A percentile compares a stretch with the other conserved stretches of the same genome.
phyloP scores from a whole-genome alignment of 1,284 basidiomycete species.

The Cryptococcus wingfieldii region DNA sequence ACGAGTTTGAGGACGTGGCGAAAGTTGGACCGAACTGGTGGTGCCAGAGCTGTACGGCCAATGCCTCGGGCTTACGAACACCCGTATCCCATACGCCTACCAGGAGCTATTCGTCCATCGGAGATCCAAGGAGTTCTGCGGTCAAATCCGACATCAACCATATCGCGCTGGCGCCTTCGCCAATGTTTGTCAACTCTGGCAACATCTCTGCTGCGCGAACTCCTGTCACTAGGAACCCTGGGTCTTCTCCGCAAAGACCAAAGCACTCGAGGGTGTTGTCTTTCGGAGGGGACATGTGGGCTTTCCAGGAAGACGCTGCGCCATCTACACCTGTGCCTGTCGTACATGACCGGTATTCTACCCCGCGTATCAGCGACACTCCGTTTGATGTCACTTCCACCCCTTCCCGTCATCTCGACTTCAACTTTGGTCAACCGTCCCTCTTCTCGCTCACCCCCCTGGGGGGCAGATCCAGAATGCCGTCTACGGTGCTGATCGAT shows the following conservation, averaged over 20 bases:
- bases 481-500: constrained; percentile 23
- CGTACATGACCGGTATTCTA: constrained; percentile 32
- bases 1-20: constrained; percentile 31
- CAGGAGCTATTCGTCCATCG: constrained; percentile 20
- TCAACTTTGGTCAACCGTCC: constrained; percentile 36
- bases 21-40: constrained; percentile 32
- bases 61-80: constrained; percentile 26
- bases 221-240: constrained; percentile 16
- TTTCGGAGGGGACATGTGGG: constrained; percentile 40
- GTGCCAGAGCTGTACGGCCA: constrained; percentile 31
- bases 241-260: constrained; percentile 23
- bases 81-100: constrained; percentile 15
- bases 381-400: constrained; percentile 46
- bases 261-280: constrained; percentile 40
- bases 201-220: constrained; percentile 18
- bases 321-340: constrained; percentile 39
- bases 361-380: constrained; percentile 38
- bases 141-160: constrained; percentile 34
- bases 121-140: constrained; percentile 32
- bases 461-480: constrained; percentile 32
- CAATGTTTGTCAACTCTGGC: constrained; percentile 31
- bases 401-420: constrained; percentile 43
- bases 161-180: constrained; percentile 44
- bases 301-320: constrained; percentile 28
- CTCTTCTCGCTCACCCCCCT: constrained; percentile 42